Conservation (phyloP, 805 yeast species). For the Zygoascus tannicola region DNA sequence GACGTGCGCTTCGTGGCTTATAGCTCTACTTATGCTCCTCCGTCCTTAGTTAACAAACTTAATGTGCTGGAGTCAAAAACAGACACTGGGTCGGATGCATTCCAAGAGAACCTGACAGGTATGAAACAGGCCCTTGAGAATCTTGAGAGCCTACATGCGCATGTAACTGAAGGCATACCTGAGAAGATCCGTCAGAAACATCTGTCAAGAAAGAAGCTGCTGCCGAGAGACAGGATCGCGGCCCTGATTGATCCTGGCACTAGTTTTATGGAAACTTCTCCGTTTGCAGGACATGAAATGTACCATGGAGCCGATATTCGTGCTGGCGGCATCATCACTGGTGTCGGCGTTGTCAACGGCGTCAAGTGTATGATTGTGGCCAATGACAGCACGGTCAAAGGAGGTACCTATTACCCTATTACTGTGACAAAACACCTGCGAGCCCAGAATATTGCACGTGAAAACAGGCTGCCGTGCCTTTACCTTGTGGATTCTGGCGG, state of each 20-base stretch:
- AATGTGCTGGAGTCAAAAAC: slow-evolving; percentile 17
- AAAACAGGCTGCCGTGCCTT: slow-evolving; percentile 26
- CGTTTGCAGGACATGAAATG: slow-evolving; percentile 25
- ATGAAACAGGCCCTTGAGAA: slow-evolving; percentile 16
- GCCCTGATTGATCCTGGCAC: slow-evolving; percentile 26
- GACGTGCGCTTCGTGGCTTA: not conserved
- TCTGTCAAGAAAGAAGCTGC: slow-evolving; percentile 22
- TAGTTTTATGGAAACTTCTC: slow-evolving; percentile 23
- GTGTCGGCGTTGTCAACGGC: slow-evolving; percentile 25
- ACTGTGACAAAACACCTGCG: slow-evolving; percentile 27
- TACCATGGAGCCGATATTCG: slow-evolving; percentile 26
- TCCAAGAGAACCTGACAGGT: slow-evolving; percentile 15
- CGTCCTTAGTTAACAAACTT: slow-evolving; percentile 8
- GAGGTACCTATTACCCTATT: slow-evolving; percentile 29
- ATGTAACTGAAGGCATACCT: slow-evolving; percentile 19
- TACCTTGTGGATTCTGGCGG: slow-evolving; percentile 27
- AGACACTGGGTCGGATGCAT: slow-evolving; percentile 19
- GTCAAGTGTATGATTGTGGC: slow-evolving; percentile 25
- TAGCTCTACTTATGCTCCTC: slow-evolving; percentile 8
- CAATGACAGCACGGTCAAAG: slow-evolving; percentile 27
- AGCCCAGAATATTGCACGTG: slow-evolving; percentile 27
- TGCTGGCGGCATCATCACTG: slow-evolving; percentile 28
- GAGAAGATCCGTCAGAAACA: slow-evolving; percentile 24
- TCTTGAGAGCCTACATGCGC: slow-evolving; percentile 15
- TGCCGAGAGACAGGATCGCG: slow-evolving; percentile 25